Percentiles rank a stretch among this genome's conserved stretches.
phyloP scores from a whole-genome alignment of 345 rosid species.

The thale cress (Arabidopsis thaliana) region DNA sequence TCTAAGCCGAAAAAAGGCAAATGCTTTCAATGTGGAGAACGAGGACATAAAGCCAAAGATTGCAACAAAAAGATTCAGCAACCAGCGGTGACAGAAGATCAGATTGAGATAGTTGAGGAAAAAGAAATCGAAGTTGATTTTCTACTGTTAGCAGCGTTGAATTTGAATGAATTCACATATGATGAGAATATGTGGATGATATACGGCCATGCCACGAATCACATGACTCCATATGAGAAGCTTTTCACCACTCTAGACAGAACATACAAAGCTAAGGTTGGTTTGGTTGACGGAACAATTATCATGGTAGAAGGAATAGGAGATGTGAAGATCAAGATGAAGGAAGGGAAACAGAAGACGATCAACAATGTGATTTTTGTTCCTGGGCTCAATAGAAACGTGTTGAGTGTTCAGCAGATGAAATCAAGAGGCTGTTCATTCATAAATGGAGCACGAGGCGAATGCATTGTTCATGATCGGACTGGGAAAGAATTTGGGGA shows the following conservation, averaged over 20 bases:
- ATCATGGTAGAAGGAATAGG: constrained; percentile 30
- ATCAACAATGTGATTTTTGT: constrained; percentile 30
- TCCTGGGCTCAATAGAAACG: constrained; percentile 34
- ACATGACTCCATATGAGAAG: constrained; percentile 38
- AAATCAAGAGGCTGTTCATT: constrained; percentile 28
- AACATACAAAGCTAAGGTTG: constrained; percentile 31
- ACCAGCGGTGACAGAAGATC: neutral
- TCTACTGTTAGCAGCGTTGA: neutral
- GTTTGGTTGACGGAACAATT: constrained; percentile 22
- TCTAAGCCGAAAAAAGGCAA: neutral
- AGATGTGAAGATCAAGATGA: constrained; percentile 27
- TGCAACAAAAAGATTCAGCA: constrained; percentile 1
- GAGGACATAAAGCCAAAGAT: constrained; percentile 9
- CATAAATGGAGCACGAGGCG: neutral
- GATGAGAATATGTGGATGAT: constrained; percentile 34
- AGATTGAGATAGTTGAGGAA: neutral
- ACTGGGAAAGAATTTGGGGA: constrained; percentile 30
- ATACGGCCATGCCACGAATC: constrained; percentile 15
- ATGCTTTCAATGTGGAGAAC: constrained; percentile 17
- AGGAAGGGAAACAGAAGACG: constrained; percentile 41
- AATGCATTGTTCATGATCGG: constrained; percentile 24
- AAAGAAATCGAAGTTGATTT: constrained; percentile 2
- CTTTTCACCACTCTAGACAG: constrained; percentile 21
- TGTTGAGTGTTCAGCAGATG: constrained; percentile 37
- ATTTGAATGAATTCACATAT: constrained; percentile 3